Evolutionary conservation across 176 grass and related monocot species (phyloP).

Genomic region (Triticum urartu): DNA sequence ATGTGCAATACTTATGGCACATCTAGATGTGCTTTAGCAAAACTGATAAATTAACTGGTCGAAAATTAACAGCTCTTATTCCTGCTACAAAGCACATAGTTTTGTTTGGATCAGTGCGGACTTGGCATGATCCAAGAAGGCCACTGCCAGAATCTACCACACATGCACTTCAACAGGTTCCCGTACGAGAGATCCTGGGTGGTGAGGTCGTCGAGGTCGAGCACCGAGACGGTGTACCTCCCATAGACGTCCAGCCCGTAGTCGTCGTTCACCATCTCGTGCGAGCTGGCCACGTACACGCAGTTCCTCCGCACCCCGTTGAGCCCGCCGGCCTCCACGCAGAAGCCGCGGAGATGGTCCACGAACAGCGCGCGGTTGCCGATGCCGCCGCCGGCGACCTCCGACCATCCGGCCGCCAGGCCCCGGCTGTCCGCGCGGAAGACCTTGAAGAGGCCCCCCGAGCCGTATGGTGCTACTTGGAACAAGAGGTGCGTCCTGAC

Average conservation of each 20-base stretch:
- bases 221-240: background rate
- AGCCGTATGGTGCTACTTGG: background rate
- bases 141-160: background rate
- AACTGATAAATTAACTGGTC: too few relatives aligned
- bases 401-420: background rate
- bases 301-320: conserved; percentile 32
- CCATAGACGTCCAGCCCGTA: background rate
- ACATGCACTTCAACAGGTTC: background rate
- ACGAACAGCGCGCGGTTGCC: conserved; percentile 20
- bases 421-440: background rate
- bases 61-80: background rate
- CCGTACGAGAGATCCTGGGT: background rate
- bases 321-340: conserved; percentile 14
- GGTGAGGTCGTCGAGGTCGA: background rate
- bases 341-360: conserved; percentile 25
- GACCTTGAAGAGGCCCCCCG: background rate
- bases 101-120: background rate
- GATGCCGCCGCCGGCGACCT: conserved; percentile 3
- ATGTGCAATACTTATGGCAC: too few relatives aligned
- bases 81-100: background rate
- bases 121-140: background rate
- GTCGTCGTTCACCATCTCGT: conserved; percentile 5
- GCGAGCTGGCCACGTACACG: conserved; percentile 6
- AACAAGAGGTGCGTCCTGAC: background rate
- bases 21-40: too few relatives aligned